Conservation (phyloP, 192 early-diverging fungal species). For the Backusella sp. region DNA sequence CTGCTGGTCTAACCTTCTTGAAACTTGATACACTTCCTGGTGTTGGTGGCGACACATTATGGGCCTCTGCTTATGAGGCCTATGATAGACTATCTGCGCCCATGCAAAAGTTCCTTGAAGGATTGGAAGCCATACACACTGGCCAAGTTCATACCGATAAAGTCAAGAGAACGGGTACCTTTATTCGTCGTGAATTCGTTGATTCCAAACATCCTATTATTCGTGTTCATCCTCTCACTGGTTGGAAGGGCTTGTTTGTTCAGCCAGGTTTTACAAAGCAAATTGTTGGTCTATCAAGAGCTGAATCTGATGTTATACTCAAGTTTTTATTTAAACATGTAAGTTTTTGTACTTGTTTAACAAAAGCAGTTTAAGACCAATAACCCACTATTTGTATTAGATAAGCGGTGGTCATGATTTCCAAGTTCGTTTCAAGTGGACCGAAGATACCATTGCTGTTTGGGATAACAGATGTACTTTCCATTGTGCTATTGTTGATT, state of each 20-base stretch:
- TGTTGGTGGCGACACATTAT: constrained; percentile 59
- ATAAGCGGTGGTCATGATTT: constrained; percentile 42
- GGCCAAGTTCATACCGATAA: constrained; percentile 18
- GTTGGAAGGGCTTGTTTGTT: constrained; percentile 59
- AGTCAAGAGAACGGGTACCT: constrained; percentile 3
- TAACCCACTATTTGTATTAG: background rate
- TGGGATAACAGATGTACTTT: too few relatives aligned
- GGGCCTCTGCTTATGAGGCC: constrained; percentile 55
- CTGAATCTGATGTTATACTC: constrained; percentile 48
- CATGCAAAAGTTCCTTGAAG: constrained; percentile 54
- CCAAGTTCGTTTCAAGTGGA: constrained; percentile 47
- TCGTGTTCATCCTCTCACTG: constrained; percentile 61
- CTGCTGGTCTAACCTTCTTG: constrained; percentile 52
- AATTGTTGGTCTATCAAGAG: constrained; percentile 43
- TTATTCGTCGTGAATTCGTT: constrained; percentile 17
- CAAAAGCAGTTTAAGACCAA: background rate
- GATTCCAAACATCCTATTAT: constrained; percentile 35
- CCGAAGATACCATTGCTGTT: constrained; percentile 42
- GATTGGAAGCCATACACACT: constrained; percentile 52
- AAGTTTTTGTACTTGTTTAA: background rate
- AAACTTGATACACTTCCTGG: constrained; percentile 46
- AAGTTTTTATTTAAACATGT: constrained; percentile 48
- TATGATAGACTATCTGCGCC: constrained; percentile 59
- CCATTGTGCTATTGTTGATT: constrained; percentile 39
- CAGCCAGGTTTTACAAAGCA: constrained; percentile 52